A percentile compares a stretch with the other conserved stretches of the same genome.
These are phyloP conservation scores for Ceratobasidium sp. DNA, from an alignment of 1,284 basidiomycete species.

Conservation along the genomic window DNA sequence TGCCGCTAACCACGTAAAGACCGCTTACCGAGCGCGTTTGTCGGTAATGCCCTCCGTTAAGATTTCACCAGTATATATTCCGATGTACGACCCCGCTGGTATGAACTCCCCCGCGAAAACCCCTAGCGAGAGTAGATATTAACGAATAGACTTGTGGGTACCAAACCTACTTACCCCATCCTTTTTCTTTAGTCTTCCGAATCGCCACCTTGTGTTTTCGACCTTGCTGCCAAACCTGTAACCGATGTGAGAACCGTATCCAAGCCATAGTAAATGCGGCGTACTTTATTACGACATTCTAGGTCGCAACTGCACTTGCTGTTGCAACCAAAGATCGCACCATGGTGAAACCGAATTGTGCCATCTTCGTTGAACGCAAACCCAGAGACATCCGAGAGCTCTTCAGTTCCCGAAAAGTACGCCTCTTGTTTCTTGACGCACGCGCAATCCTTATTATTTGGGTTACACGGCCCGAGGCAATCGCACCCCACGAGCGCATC, in stretches of 20 bases:
- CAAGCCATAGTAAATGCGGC: slow-evolving; percentile 50
- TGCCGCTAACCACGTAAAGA: not conserved
- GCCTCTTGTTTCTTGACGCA: slow-evolving; percentile 73
- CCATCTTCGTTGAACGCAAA: slow-evolving; percentile 78
- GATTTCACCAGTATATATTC: slow-evolving; percentile 88
- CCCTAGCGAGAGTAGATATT: slow-evolving; percentile 60
- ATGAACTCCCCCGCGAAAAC: slow-evolving; percentile 77
- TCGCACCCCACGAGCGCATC: slow-evolving; percentile 73
- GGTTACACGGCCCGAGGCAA: slow-evolving; percentile 80
- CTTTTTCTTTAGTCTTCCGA: slow-evolving; percentile 68
- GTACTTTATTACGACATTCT: slow-evolving; percentile 83
- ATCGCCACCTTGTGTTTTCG: slow-evolving; percentile 73
- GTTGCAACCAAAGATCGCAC: slow-evolving; percentile 90
- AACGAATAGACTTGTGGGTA: no score
- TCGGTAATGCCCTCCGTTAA: slow-evolving; percentile 77
- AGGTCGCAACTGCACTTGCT: slow-evolving; percentile 83
- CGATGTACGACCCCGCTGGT: slow-evolving; percentile 77
- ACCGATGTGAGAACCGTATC: slow-evolving; percentile 8
- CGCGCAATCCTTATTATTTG: slow-evolving; percentile 73
- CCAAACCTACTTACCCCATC: slow-evolving; percentile 51
- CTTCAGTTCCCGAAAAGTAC: slow-evolving; percentile 54
- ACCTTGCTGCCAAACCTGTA: slow-evolving; percentile 85
- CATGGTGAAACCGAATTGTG: slow-evolving; percentile 64
- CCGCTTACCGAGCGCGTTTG: slow-evolving; percentile 72
- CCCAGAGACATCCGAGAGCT: slow-evolving; percentile 55